These are phyloP conservation scores for Cucurbita pepo DNA, from an alignment of 306 rosid genomes.

Conservation along the genomic window DNA sequence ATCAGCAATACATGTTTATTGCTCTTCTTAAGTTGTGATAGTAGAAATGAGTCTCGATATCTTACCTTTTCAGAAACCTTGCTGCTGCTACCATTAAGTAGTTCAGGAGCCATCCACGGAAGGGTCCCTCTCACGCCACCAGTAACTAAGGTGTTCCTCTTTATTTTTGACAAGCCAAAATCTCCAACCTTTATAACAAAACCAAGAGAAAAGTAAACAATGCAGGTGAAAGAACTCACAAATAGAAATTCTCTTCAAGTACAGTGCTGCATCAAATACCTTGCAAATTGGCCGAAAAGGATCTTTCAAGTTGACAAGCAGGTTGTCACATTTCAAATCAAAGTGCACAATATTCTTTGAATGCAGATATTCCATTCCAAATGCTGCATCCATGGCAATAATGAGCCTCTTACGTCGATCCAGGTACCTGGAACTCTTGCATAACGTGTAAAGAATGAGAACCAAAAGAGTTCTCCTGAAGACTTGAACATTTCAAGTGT, in stretches of 20 bases:
- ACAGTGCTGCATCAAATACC: slow-evolving; percentile 21
- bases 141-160: slow-evolving; percentile 68
- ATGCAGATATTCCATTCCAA: slow-evolving; percentile 92
- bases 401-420: slow-evolving; percentile 80
- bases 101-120: slow-evolving; percentile 95
- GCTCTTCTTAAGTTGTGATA: not conserved
- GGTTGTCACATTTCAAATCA: slow-evolving; percentile 84
- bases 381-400: slow-evolving; percentile 92
- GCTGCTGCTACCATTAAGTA: slow-evolving; percentile 77
- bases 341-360: slow-evolving; percentile 82
- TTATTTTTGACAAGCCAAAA: slow-evolving; percentile 86
- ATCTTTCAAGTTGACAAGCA: slow-evolving; percentile 78
- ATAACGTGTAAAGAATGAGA: not conserved
- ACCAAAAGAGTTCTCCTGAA: not conserved
- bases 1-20: not conserved
- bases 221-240: not conserved
- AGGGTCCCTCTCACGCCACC: slow-evolving; percentile 86
- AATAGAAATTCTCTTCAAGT: not conserved
- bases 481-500: slow-evolving; percentile 2
- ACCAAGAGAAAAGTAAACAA: not conserved
- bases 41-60: not conserved
- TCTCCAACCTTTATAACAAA: slow-evolving; percentile 58
- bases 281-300: slow-evolving; percentile 81
- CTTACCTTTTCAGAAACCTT: slow-evolving; percentile 86
- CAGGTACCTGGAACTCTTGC: slow-evolving; percentile 36